Base-by-base conservation (phyloP, 2,329 filamentous ascomycete genomes). In the Penicillium oxalicum region DNA sequence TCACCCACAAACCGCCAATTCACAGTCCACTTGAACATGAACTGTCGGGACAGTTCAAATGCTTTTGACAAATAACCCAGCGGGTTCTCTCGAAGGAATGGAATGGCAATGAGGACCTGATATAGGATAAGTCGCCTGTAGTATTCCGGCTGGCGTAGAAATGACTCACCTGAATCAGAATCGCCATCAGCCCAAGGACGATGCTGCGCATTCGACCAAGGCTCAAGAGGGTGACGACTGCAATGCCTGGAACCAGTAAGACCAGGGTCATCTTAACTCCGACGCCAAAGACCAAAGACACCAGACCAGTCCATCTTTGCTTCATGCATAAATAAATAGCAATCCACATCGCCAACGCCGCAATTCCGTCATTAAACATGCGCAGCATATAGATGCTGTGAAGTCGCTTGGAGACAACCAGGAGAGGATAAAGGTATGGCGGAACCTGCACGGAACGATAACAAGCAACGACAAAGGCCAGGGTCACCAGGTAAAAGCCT, bases 1-100 rank as follows among this genome's bases (percentile, higher is more conserved):
- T 96, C 90, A 12, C 87, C 84, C n/a, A 96, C 72, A 66, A 97
- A 97, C 46, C 91, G 83, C 93, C 93, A 98, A 70, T 98, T 98
- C 58, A 98, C 93, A 0, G 93, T 98, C 93, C 93, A 98, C 71
- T 91, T 90, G 76, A 91, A 97, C 61, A 95, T 78, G 72, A 98
- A 98, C 60, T 88, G 83, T 47, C 93, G 80, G 40, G 87, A 90
- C 50, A 98, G 78, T 72, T 98, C 90, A 65, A 98, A 98, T 0
- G 93, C 90, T 54, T 87, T 79, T 40, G 81, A 79, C 13, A 94
- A 65, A 66, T 98, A 98, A 27, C 84, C 87, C 50, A 71, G 69
- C 18, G 83, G 70, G 58, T 89, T 86, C 36, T 73, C 73, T 44
- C 71, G 62, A 8, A 76, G 66, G 70, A 96, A 97, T 0, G 90